Base-by-base conservation (phyloP, 495 filamentous ascomycete species). In the Penicillium cinerascens region DNA sequence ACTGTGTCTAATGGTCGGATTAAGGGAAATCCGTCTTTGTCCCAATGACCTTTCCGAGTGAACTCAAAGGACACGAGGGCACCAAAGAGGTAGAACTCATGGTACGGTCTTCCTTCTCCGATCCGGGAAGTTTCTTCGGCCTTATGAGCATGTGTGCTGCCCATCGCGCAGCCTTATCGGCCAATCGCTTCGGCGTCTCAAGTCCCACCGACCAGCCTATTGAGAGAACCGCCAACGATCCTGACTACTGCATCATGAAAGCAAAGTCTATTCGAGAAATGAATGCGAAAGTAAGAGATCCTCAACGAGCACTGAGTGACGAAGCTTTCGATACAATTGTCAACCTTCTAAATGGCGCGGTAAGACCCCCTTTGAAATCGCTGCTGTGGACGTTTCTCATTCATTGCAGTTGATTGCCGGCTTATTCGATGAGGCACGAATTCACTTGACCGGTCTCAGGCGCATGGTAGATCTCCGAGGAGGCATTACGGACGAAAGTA, bases 91-190 rank as follows among this genome's bases (percentile, higher is more conserved):
- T 68, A 38, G 64, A 65, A 33, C 33, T 68, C 16, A 59, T 67
- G 61, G 61, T 64, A 41, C 52, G 61, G 49, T 60, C 61, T 15
- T 64, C 63, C 26, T 66, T 68, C 44, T 66, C 67, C 7, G 69
- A 72, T 25, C 47, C 67, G 0, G 67, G 67, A 2, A 64, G 61
- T 47, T 72, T 72, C 50, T 72, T 67, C 40, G 67, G 65, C 29
- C 48, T 70, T 13, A 69, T 72, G 69, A 69, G 59, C 38, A 70
- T 70, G 60, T 63, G 63, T 27, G 69, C 69, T 41, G 69, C 67
- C 18, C 69, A 72, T 51, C 62, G 66, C 49, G 65, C 67, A 20
- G 55, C 56, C 22, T 36, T 70, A n/a, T 47, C 55, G 8, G 50
- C 55, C 20, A 51, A 58, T 35, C 60, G 56, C 36, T 56, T 55